Evolutionary conservation across 73 alveolate species (phyloP).

Genomic region (Paramecium biaurelia): DNA sequence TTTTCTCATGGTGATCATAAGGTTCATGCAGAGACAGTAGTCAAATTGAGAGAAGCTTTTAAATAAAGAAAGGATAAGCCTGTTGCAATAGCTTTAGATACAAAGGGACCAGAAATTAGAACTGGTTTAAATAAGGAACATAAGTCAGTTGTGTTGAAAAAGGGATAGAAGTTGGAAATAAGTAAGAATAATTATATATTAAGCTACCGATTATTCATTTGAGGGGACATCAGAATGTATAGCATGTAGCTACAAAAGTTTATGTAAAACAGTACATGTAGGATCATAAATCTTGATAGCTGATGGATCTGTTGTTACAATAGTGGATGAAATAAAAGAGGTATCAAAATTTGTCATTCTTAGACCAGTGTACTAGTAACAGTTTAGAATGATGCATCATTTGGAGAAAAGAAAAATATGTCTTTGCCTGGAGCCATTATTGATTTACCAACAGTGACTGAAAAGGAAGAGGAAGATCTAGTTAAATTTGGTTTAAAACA

Average conservation of each 20-base stretch:
- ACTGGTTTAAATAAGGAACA: conserved; percentile 85
- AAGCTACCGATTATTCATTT: conserved; percentile 80
- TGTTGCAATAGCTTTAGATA: conserved; percentile 89
- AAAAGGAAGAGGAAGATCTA: conserved; percentile 96
- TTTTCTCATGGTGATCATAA: conserved; percentile 95
- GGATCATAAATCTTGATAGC: conserved; percentile 87
- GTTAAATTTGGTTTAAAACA: conserved; percentile 96
- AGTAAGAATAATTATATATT: neutral
- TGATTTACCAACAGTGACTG: conserved; percentile 93
- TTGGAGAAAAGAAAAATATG: conserved; percentile 94
- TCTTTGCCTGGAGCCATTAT: conserved; percentile 94
- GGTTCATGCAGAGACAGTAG: conserved; percentile 83
- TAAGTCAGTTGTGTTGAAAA: conserved; percentile 71
- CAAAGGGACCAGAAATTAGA: conserved; percentile 97
- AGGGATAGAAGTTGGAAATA: conserved; percentile 85
- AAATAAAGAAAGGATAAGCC: conserved; percentile 84
- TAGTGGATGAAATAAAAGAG: conserved; percentile 74
- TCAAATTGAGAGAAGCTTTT: conserved; percentile 83
- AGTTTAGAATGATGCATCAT: conserved; percentile 77
- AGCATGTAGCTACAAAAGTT: conserved; percentile 82
- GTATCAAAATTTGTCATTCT: conserved; percentile 48
- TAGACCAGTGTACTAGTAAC: conserved; percentile 65
- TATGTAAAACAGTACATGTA: conserved; percentile 79
- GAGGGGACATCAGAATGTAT: conserved; percentile 82
- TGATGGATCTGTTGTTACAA: conserved; percentile 83